Conservation (phyloP, 257 asterid genomes). For the Nicotiana sylvestris region DNA sequence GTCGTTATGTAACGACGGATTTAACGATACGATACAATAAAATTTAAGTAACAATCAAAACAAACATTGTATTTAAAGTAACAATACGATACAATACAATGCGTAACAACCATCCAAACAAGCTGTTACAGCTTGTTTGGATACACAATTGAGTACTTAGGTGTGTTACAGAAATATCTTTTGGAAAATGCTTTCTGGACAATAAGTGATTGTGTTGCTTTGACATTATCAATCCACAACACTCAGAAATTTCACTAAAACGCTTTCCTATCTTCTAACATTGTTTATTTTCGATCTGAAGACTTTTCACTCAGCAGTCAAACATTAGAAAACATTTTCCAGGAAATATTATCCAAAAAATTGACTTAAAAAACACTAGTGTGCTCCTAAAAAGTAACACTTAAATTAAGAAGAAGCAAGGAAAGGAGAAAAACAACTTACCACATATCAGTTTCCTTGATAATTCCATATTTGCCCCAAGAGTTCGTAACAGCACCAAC, state of each 20-base stretch:
- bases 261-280: neutral
- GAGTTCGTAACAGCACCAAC: slow-evolving; percentile 77
- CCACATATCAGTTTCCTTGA: slow-evolving; percentile 99
- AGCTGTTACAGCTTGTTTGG: no score
- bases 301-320: neutral
- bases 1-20: no score
- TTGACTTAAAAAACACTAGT: neutral
- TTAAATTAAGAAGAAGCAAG: neutral
- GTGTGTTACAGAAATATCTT: neutral
- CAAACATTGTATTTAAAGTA: no score
- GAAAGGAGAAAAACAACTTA: slow-evolving; percentile 21
- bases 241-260: neutral
- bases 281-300: neutral
- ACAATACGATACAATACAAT: no score
- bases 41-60: no score
- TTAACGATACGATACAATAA: no score
- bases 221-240: neutral
- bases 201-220: neutral
- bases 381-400: neutral
- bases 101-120: no score
- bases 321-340: neutral
- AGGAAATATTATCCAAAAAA: neutral
- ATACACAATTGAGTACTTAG: neutral
- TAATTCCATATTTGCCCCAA: slow-evolving; percentile 96
- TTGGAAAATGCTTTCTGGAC: neutral